These are phyloP conservation scores for Petunia hybrid DNA, from an alignment of 305 asterid species.

Conservation along the genomic window DNA sequence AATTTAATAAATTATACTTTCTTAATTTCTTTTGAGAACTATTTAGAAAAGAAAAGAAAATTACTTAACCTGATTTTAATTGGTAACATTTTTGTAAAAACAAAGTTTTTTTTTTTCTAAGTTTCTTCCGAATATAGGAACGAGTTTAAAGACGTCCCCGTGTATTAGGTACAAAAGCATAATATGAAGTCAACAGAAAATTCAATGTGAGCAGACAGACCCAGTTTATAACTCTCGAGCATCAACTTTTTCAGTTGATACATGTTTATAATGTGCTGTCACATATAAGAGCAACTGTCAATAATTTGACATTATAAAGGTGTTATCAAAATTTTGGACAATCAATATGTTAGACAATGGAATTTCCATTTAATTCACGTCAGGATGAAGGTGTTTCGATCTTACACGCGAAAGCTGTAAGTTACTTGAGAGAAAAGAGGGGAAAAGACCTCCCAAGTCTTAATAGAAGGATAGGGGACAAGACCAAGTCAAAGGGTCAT, in stretches of 20 bases:
- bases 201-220: background rate
- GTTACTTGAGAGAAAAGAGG: too few species aligned
- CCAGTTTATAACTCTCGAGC: background rate
- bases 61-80: too few species aligned
- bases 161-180: background rate
- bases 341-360: too few species aligned
- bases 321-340: too few species aligned
- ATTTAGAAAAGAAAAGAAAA: background rate
- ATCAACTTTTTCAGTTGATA: background rate
- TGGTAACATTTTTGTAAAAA: background rate
- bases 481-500: too few species aligned
- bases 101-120: background rate
- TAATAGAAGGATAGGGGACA: too few species aligned
- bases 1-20: too few species aligned
- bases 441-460: too few species aligned
- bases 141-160: background rate
- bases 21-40: background rate
- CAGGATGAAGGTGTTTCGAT: too few species aligned
- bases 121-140: background rate
- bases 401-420: too few species aligned
- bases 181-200: background rate
- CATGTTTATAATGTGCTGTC: background rate
- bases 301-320: too few species aligned
- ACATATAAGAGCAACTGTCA: background rate
- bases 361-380: too few species aligned